Evolutionary conservation across 208 protist species (phyloP).

Genomic region (Leishmania arabica): DNA sequence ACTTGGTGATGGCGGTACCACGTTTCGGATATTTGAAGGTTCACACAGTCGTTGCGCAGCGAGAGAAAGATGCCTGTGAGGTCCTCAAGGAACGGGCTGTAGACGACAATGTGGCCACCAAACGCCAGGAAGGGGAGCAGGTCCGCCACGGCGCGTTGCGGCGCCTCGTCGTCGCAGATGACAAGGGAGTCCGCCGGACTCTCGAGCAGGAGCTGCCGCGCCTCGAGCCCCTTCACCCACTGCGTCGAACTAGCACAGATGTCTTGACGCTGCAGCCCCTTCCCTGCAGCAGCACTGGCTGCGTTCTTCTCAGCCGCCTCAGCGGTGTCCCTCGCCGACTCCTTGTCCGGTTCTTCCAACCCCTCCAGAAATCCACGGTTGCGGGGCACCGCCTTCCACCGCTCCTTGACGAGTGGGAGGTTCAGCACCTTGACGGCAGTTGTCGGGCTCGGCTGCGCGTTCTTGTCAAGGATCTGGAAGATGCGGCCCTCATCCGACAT

Average conservation of each 20-base stretch:
- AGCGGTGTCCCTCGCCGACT: constrained; percentile 4
- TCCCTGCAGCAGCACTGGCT: constrained; percentile 1
- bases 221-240: constrained; percentile 81
- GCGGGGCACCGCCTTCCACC: constrained; percentile 85
- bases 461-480: constrained; percentile 84
- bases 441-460: constrained; percentile 76
- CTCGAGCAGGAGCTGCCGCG: constrained; percentile 52
- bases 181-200: constrained; percentile 75
- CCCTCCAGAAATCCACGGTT: constrained; percentile 75
- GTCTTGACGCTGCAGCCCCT: constrained; percentile 5
- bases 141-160: constrained; percentile 39
- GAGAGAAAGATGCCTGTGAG: constrained; percentile 59
- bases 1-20: constrained; percentile 95
- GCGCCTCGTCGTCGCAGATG: constrained; percentile 55
- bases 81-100: constrained; percentile 87
- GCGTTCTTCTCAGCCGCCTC: neutral
- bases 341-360: constrained; percentile 31
- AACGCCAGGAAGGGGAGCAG: constrained; percentile 79
- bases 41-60: constrained; percentile 75
- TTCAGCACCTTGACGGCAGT: constrained; percentile 58
- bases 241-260: constrained; percentile 40
- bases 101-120: constrained; percentile 84
- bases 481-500: constrained; percentile 63
- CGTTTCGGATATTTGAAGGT: constrained; percentile 90
- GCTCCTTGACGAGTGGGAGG: constrained; percentile 62